A percentile compares a stretch with the other conserved stretches of the same genome.
phyloP scores from a whole-genome alignment of 768 basidiomycete species.

The Suillus occidentalis region DNA sequence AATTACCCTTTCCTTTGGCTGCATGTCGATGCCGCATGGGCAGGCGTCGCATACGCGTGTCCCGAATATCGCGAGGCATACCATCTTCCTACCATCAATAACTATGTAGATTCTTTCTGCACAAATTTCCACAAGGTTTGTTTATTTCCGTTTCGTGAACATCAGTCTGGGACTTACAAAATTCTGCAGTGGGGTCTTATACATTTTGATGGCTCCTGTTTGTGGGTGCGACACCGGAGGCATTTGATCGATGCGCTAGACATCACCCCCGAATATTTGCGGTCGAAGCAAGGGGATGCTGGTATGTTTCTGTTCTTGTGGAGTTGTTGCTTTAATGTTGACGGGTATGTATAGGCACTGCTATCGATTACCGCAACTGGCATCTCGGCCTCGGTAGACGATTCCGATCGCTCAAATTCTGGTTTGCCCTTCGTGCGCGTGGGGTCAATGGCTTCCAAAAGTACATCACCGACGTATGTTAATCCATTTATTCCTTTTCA shows the following conservation, averaged over 20 bases:
- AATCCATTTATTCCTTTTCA: neutral
- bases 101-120: constrained; percentile 75
- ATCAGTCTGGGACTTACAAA: neutral
- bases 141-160: neutral
- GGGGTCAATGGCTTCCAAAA: constrained; percentile 78
- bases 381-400: constrained; percentile 83
- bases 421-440: constrained; percentile 87
- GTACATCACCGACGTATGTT: constrained; percentile 66
- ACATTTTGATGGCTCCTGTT: constrained; percentile 79
- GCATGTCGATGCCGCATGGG: constrained; percentile 93
- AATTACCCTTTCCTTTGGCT: constrained; percentile 71
- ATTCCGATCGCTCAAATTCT: constrained; percentile 88
- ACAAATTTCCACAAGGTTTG: constrained; percentile 89
- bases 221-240: constrained; percentile 78
- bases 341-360: constrained; percentile 48
- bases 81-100: constrained; percentile 71
- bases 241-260: constrained; percentile 79
- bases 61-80: constrained; percentile 70
- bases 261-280: constrained; percentile 81
- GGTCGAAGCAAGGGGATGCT: constrained; percentile 76
- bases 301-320: constrained; percentile 37
- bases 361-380: constrained; percentile 90
- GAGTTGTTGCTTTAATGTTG: neutral
- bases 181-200: constrained; percentile 76
- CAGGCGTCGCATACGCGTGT: constrained; percentile 77